phyloP scores from a whole-genome alignment of 176 grass and related monocot genomes.

The Lolium perenne region DNA sequence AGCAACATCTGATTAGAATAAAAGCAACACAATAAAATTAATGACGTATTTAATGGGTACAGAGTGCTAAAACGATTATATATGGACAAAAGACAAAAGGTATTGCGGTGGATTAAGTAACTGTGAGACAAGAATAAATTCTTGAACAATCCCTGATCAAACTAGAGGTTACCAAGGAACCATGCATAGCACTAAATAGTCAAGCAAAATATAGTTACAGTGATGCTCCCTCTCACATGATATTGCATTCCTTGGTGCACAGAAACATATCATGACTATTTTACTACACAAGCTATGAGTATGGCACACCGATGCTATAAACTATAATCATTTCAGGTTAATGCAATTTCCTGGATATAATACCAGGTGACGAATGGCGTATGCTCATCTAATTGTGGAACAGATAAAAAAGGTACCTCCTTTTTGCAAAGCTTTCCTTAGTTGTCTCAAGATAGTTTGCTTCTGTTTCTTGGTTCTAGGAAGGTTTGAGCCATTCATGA shows the following conservation, averaged over 20 bases:
- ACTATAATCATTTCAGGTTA: slow-evolving; percentile 30
- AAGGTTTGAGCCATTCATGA: slow-evolving; percentile 18
- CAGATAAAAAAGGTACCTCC: slow-evolving; percentile 52
- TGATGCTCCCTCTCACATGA: slow-evolving; percentile 24
- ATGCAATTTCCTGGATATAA: slow-evolving; percentile 23
- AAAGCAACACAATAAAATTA: slow-evolving; percentile 30
- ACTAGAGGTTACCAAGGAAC: too few species aligned
- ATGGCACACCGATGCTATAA: not conserved
- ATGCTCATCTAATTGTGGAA: slow-evolving; percentile 6
- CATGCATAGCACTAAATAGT: not conserved
- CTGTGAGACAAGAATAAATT: not conserved
- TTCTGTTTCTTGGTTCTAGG: slow-evolving; percentile 57
- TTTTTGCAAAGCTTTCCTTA: slow-evolving; percentile 62
- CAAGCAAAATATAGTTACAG: slow-evolving; percentile 14
- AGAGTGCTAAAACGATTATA: not conserved
- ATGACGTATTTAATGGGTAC: not conserved
- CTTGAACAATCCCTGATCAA: not conserved
- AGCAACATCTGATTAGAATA: slow-evolving; percentile 62
- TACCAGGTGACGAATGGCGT: slow-evolving; percentile 7
- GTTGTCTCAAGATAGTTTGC: slow-evolving; percentile 55
- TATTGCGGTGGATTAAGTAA: slow-evolving; percentile 25
- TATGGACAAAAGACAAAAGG: not conserved
- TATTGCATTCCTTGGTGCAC: slow-evolving; percentile 1
- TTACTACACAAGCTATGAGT: slow-evolving; percentile 8
- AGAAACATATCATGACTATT: slow-evolving; percentile 21